Evolutionary conservation across 2,329 filamentous ascomycete species (phyloP).

Genomic region (Hymenoscyphus linearis): DNA sequence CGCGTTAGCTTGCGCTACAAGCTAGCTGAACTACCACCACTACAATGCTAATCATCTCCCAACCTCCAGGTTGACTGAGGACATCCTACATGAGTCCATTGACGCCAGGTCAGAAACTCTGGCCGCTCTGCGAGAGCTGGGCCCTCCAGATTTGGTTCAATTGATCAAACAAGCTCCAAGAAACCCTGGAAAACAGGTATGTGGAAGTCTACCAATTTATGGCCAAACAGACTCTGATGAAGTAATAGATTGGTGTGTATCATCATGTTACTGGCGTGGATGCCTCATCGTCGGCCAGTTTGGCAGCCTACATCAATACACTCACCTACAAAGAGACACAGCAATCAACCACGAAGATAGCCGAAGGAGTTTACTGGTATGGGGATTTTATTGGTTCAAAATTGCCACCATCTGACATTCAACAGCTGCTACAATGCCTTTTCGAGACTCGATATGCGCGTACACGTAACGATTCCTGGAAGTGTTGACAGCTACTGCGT

Average conservation of each 20-base stretch:
- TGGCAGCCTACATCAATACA: conserved; percentile 98
- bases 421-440: conserved; percentile 94
- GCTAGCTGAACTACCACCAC: not conserved
- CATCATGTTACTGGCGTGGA: conserved; percentile 98
- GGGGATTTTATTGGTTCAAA: conserved; percentile 18
- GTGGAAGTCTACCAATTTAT: not conserved
- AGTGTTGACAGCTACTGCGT: conserved; percentile 97
- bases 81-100: conserved; percentile 84
- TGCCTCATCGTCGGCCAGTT: conserved; percentile 91
- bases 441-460: conserved; percentile 94
- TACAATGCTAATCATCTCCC: conserved; percentile 14
- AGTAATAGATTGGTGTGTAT: conserved; percentile 74
- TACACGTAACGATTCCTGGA: conserved; percentile 94
- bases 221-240: conserved; percentile 12
- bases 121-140: conserved; percentile 80
- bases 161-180: conserved; percentile 70
- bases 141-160: conserved; percentile 92
- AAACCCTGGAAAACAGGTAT: conserved; percentile 52
- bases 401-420: conserved; percentile 27
- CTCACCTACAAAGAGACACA: conserved; percentile 85
- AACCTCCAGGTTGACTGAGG: conserved; percentile 75
- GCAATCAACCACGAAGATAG: conserved; percentile 74
- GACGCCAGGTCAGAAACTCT: conserved; percentile 90
- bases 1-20: not conserved
- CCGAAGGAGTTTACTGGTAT: conserved; percentile 91